phyloP scores from a whole-genome alignment of 345 rosid genomes.

The Dipteronia dyeriana region DNA sequence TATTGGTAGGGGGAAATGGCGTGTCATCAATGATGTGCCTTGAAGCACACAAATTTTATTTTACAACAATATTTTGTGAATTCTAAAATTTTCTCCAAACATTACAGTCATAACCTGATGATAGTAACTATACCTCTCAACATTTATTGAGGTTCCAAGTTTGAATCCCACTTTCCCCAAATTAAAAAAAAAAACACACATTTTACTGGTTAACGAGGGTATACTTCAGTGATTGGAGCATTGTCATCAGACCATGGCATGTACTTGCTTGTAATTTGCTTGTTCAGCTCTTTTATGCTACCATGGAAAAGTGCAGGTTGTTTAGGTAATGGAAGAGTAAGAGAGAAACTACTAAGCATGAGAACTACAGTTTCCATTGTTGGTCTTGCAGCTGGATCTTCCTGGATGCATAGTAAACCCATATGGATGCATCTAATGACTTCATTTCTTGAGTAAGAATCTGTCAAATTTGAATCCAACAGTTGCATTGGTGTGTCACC shows the following conservation, averaged over 20 bases:
- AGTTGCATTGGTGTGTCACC: too few relatives aligned
- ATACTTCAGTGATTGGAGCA: slow-evolving; percentile 23
- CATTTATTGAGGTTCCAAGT: too few relatives aligned
- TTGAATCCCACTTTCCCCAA: too few relatives aligned
- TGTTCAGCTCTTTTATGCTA: too few relatives aligned
- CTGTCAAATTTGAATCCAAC: neutral
- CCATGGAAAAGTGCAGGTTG: slow-evolving; percentile 23
- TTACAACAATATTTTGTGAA: too few relatives aligned
- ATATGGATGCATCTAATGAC: slow-evolving; percentile 40
- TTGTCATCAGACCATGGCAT: slow-evolving; percentile 9
- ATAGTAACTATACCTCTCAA: too few relatives aligned
- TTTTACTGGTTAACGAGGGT: slow-evolving; percentile 8
- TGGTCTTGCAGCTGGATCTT: slow-evolving; percentile 32
- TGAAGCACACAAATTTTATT: too few relatives aligned
- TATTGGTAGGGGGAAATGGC: too few relatives aligned
- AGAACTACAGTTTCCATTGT: slow-evolving; percentile 32
- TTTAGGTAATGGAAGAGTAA: slow-evolving; percentile 25
- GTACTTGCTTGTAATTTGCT: neutral
- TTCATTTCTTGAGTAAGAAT: slow-evolving; percentile 18
- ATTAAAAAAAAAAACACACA: too few relatives aligned
- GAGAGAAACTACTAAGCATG: slow-evolving; percentile 36
- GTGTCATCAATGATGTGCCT: too few relatives aligned
- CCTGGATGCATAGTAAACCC: slow-evolving; percentile 44
- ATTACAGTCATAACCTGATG: too few relatives aligned
- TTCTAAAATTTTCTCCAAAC: too few relatives aligned